Evolutionary conservation across 306 rosid genomes (phyloP).

Genomic region (Quercus engelmannii): DNA sequence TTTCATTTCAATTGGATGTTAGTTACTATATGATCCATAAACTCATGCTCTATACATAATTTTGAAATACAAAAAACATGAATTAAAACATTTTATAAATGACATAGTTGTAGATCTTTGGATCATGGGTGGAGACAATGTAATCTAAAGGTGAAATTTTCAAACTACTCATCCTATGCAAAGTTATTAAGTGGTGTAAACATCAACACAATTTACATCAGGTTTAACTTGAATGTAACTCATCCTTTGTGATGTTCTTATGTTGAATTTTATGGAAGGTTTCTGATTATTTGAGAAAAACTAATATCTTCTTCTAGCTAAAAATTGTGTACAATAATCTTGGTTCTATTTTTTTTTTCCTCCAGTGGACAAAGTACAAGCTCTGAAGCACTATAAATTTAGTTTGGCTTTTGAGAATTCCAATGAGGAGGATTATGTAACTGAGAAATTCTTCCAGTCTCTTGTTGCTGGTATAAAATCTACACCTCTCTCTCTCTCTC

Average conservation of each 20-base stretch:
- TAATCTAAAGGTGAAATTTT: too few relatives aligned
- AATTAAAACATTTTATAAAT: too few relatives aligned
- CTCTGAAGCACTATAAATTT: constrained; percentile 85
- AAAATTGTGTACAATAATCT: neutral
- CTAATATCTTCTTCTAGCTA: constrained; percentile 8
- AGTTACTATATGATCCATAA: too few relatives aligned
- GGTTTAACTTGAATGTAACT: too few relatives aligned
- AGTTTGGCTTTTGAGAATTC: constrained; percentile 99
- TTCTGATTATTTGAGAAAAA: neutral
- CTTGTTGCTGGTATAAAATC: constrained; percentile 87
- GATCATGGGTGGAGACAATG: too few relatives aligned
- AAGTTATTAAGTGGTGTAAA: too few relatives aligned
- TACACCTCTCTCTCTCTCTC: constrained; percentile 16
- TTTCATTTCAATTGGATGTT: too few relatives aligned
- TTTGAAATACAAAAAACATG: too few relatives aligned
- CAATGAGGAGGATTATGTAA: constrained; percentile 98
- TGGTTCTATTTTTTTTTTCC: constrained; percentile 8
- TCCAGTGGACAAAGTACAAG: constrained; percentile 80
- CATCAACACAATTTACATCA: too few relatives aligned
- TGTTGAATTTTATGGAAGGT: neutral
- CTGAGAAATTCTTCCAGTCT: constrained; percentile 95
- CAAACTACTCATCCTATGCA: too few relatives aligned
- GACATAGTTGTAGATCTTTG: too few relatives aligned
- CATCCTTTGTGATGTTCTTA: neutral
- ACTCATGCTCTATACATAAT: too few relatives aligned